Percentiles rank a stretch among this genome's conserved stretches.
Conservation (phyloP, 139 green algal species). For the Desmodesmus armatus region DNA sequence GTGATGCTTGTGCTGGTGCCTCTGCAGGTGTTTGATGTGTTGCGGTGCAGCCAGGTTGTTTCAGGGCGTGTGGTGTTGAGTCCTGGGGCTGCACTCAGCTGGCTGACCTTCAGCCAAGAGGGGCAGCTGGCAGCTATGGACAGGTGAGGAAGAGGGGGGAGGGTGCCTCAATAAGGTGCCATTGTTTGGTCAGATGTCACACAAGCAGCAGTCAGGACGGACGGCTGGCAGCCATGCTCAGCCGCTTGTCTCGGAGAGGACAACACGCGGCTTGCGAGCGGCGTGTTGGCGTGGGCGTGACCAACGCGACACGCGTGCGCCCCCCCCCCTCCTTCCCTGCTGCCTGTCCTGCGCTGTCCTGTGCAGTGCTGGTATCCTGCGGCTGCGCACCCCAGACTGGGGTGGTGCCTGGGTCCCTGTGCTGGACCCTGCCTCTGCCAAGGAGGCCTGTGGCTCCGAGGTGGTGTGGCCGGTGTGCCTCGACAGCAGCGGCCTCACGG, state of each 20-base stretch:
- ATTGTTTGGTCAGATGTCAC: too few species aligned
- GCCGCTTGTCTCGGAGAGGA: too few species aligned
- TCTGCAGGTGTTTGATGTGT: slow-evolving; percentile 57
- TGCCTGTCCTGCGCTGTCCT: too few species aligned
- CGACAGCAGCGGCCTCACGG: slow-evolving; percentile 10
- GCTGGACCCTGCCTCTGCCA: slow-evolving; percentile 62
- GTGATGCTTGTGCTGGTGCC: not conserved
- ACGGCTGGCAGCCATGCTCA: too few species aligned
- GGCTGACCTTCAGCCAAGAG: slow-evolving; percentile 86
- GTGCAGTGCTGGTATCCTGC: not conserved
- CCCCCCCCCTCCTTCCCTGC: too few species aligned
- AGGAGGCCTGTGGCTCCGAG: slow-evolving; percentile 21
- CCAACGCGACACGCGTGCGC: too few species aligned
- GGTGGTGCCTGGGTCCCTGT: slow-evolving; percentile 82
- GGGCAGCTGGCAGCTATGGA: slow-evolving; percentile 74
- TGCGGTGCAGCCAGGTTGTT: slow-evolving; percentile 39
- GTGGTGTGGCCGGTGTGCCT: slow-evolving; percentile 23
- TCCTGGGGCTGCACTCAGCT: slow-evolving; percentile 66
- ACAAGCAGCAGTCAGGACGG: too few species aligned
- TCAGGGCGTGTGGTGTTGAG: slow-evolving; percentile 66
- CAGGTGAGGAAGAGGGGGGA: slow-evolving; percentile 52
- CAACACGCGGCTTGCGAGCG: too few species aligned
- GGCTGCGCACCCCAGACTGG: slow-evolving; percentile 59
- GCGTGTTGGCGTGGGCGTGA: too few species aligned
- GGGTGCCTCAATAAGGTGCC: too few species aligned